phyloP scores from a whole-genome alignment of 2,329 filamentous ascomycete species.

The Pseudocercospora cruenta region DNA sequence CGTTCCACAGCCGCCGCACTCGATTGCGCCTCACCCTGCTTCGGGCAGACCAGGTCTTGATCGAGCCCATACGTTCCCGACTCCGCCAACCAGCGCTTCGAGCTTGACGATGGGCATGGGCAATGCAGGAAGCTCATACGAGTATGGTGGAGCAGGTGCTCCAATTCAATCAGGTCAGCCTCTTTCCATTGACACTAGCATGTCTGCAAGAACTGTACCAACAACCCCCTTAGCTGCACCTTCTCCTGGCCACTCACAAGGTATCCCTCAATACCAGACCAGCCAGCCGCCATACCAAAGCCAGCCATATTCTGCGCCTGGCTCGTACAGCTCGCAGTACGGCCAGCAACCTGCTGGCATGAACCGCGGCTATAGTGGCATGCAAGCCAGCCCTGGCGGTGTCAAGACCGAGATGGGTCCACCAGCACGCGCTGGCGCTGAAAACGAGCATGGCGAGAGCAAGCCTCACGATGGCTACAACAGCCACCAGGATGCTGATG shows the following conservation, averaged over 20 bases:
- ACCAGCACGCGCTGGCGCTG: conserved; percentile 65
- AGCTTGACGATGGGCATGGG: conserved; percentile 75
- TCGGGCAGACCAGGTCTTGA: conserved; percentile 73
- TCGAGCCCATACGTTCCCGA: conserved; percentile 89
- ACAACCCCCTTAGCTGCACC: conserved; percentile 83
- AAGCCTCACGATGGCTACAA: conserved; percentile 68
- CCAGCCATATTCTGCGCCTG: conserved; percentile 74
- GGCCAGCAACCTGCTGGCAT: conserved; percentile 68
- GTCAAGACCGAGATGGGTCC: conserved; percentile 89
- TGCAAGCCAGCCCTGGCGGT: conserved; percentile 57
- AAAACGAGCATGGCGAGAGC: conserved; percentile 65
- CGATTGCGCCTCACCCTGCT: conserved; percentile 63
- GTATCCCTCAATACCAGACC: conserved; percentile 73
- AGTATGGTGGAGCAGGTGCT: conserved; percentile 65
- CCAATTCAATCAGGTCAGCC: conserved; percentile 66
- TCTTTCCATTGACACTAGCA: conserved; percentile 77
- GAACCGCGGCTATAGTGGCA: conserved; percentile 63
- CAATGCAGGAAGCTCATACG: conserved; percentile 72
- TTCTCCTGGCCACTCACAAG: conserved; percentile 78
- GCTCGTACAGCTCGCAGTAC: conserved; percentile 54
- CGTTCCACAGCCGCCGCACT: conserved; percentile 68
- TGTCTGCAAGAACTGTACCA: conserved; percentile 77
- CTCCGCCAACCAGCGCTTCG: conserved; percentile 89
- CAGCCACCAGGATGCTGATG: conserved; percentile 44
- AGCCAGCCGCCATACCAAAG: conserved; percentile 71